A percentile compares a stretch with the other conserved stretches of the same genome.
Evolutionary conservation across 768 basidiomycete genomes (phyloP).

Genomic region (Kwoniella botswanensis): DNA sequence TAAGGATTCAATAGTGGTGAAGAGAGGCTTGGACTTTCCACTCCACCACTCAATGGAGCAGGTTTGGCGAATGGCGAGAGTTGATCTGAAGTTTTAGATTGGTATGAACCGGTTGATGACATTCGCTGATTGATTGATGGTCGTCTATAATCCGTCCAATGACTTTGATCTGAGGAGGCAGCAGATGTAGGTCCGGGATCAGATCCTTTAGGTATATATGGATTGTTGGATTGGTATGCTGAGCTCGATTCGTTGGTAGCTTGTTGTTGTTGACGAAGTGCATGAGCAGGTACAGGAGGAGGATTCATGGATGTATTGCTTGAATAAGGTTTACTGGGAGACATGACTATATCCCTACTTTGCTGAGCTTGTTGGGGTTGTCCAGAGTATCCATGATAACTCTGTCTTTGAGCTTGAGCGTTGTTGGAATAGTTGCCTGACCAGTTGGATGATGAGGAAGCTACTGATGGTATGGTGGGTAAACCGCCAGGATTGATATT

Average conservation of each 20-base stretch:
- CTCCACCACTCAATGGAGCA: constrained; percentile 1
- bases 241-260: constrained; percentile 14
- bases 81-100: constrained; percentile 36
- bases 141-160: constrained; percentile 40
- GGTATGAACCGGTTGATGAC: constrained; percentile 40
- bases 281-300: constrained; percentile 44
- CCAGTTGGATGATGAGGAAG: constrained; percentile 3
- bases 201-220: constrained; percentile 46
- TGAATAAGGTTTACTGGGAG: constrained; percentile 20
- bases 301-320: constrained; percentile 41
- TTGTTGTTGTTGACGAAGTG: constrained; percentile 19
- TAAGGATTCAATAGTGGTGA: constrained; percentile 46
- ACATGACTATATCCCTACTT: constrained; percentile 36
- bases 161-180: constrained; percentile 1
- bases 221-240: constrained; percentile 31
- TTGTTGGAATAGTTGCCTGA: background rate
- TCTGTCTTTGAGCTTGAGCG: constrained; percentile 5
- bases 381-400: constrained; percentile 5
- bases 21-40: constrained; percentile 22
- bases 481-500: background rate
- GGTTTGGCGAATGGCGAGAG: constrained; percentile 40
- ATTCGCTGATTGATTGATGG: constrained; percentile 32
- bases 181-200: constrained; percentile 38
- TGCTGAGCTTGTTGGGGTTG: background rate
- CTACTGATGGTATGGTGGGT: background rate